Percentiles rank a stretch among this genome's conserved stretches.
These are phyloP conservation scores for Penicillium sumatraense DNA, from an alignment of 2,329 filamentous ascomycete genomes.

Conservation along the genomic window DNA sequence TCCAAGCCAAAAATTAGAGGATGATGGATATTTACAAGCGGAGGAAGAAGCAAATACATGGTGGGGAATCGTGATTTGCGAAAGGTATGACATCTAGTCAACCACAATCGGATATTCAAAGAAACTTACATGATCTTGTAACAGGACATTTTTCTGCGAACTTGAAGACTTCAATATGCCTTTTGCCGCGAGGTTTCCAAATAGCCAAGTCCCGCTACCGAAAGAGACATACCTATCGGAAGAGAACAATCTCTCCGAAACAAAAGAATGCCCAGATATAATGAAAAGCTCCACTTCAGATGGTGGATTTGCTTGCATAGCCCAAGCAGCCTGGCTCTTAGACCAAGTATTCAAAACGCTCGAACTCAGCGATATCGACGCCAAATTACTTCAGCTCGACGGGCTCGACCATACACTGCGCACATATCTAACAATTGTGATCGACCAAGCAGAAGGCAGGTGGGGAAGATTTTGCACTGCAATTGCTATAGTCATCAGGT, in stretches of 20 bases:
- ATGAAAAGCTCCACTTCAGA: neutral
- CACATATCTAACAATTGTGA: constrained; percentile 13
- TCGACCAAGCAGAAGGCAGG: neutral
- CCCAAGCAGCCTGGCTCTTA: constrained; percentile 29
- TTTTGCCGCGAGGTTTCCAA: constrained; percentile 18
- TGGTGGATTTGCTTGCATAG: constrained; percentile 23
- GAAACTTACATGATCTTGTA: neutral
- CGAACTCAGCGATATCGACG: constrained; percentile 10
- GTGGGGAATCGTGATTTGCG: constrained; percentile 35
- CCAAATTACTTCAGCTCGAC: constrained; percentile 15
- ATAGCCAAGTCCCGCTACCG: constrained; percentile 14
- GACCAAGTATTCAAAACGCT: constrained; percentile 25
- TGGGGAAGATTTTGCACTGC: constrained; percentile 21
- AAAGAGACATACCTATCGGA: neutral
- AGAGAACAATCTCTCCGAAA: neutral
- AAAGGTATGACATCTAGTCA: constrained; percentile 26
- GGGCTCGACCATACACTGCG: constrained; percentile 15
- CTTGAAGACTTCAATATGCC: constrained; percentile 17
- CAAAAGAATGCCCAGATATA: neutral
- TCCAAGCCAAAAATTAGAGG: constrained; percentile 1
- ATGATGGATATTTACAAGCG: neutral
- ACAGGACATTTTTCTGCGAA: constrained; percentile 22
- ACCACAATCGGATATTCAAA: neutral
- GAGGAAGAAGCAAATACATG: constrained; percentile 35
- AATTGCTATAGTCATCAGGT: constrained; percentile 23